A percentile compares a stretch with the other conserved stretches of the same genome.
These are phyloP conservation scores for Scutellaria barbata DNA, from an alignment of 257 asterid genomes.

Conservation along the genomic window DNA sequence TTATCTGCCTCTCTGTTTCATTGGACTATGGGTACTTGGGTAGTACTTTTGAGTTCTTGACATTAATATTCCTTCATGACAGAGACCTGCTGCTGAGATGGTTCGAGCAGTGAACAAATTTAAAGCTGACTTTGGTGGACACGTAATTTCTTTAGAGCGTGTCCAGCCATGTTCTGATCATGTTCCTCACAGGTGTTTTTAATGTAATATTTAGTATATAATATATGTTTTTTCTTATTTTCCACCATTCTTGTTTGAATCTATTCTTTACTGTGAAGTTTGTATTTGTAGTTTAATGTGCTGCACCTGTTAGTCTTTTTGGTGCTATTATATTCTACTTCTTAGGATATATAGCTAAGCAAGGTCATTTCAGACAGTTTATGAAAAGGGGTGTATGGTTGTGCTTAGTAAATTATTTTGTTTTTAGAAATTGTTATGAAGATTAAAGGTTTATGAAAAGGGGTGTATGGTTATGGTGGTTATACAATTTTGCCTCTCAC, in stretches of 20 bases:
- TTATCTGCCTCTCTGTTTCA: not conserved
- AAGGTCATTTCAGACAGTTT: conserved; percentile 7
- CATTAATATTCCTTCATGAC: conserved; percentile 33
- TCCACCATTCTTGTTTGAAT: not conserved
- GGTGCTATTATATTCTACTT: conserved; percentile 20
- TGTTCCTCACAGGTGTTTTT: conserved; percentile 90
- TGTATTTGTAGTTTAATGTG: not conserved
- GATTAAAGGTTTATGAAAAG: not conserved
- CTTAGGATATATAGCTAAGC: not conserved
- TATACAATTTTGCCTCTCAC: not conserved
- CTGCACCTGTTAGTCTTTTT: conserved; percentile 22
- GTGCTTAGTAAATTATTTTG: conserved; percentile 7
- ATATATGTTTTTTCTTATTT: conserved; percentile 2
- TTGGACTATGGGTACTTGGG: conserved; percentile 16
- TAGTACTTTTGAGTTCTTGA: conserved; percentile 26
- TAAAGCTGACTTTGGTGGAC: conserved; percentile 97
- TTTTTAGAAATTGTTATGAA: not conserved
- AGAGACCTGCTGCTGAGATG: conserved; percentile 95
- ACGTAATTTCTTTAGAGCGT: conserved; percentile 80
- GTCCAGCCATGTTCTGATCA: conserved; percentile 95
- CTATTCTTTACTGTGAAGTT: conserved; percentile 8
- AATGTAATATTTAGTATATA: conserved; percentile 22
- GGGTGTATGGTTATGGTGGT: not conserved
- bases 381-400: not conserved
- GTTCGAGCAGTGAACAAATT: conserved; percentile 85